These are phyloP conservation scores for Sarocladiaceae sp. DNA, from an alignment of 2,329 filamentous ascomycete genomes.

Conservation along the genomic window DNA sequence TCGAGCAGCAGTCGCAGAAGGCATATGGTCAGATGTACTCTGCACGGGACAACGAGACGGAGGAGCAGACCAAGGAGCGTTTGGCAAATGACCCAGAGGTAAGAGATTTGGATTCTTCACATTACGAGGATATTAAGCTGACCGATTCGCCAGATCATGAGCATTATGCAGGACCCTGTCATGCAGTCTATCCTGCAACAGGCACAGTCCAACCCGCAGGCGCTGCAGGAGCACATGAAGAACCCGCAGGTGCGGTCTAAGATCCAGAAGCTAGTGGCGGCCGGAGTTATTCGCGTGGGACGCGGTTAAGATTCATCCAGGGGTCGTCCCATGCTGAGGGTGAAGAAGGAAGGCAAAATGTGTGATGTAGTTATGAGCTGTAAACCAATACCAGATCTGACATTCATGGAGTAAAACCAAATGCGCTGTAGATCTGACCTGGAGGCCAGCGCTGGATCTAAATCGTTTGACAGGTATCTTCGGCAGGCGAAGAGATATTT, in stretches of 20 bases:
- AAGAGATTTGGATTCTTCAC: slow-evolving; percentile 28
- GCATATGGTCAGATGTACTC: slow-evolving; percentile 85
- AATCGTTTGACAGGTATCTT: too few species aligned
- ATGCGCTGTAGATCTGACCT: too few species aligned
- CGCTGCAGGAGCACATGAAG: slow-evolving; percentile 94
- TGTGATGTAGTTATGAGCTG: slow-evolving; percentile 1
- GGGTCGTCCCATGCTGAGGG: not conserved
- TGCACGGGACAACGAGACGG: slow-evolving; percentile 86
- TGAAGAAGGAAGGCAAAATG: not conserved
- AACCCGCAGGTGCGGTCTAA: slow-evolving; percentile 80
- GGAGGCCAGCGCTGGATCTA: too few species aligned
- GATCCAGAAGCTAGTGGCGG: slow-evolving; percentile 90
- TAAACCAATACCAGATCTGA: too few species aligned
- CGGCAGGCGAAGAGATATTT: too few species aligned
- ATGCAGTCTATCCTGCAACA: slow-evolving; percentile 98
- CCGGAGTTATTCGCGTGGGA: slow-evolving; percentile 82
- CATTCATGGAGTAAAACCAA: too few species aligned
- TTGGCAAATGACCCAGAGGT: slow-evolving; percentile 88
- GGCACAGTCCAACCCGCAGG: slow-evolving; percentile 86
- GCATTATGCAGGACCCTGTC: slow-evolving; percentile 88
- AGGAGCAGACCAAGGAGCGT: slow-evolving; percentile 89
- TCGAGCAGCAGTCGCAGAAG: slow-evolving; percentile 91
- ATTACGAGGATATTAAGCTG: not conserved
- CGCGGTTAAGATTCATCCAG: slow-evolving; percentile 18
- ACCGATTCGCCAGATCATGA: slow-evolving; percentile 57